These are phyloP conservation scores for Globisporangium carolinianum DNA, from an alignment of 352 stramenopile genomes.

Conservation along the genomic window DNA sequence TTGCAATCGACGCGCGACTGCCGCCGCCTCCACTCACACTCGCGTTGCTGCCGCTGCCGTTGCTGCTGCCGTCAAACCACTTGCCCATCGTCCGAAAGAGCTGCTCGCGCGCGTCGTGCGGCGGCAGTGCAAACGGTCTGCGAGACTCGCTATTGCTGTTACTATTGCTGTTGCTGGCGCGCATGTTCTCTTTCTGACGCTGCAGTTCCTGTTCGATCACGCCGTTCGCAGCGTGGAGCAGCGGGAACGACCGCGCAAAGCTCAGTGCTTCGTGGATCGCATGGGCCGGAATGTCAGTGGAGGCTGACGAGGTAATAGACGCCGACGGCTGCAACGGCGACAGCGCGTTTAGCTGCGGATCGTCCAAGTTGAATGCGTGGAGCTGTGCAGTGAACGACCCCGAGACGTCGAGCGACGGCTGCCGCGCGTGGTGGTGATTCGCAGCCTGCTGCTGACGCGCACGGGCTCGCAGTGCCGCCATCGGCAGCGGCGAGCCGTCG, in stretches of 20 bases:
- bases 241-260: constrained; percentile 30
- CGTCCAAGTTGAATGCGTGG: constrained; percentile 5
- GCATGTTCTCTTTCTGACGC: constrained; percentile 4
- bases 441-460: background rate
- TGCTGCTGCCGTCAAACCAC: constrained; percentile 21
- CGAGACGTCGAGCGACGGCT: constrained; percentile 4
- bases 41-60: constrained; percentile 3
- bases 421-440: background rate
- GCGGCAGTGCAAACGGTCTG: background rate
- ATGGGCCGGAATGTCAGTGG: background rate
- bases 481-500: background rate
- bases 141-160: background rate
- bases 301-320: too few relatives aligned
- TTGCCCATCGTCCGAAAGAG: constrained; percentile 54
- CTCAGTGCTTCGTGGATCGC: constrained; percentile 11
- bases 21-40: background rate
- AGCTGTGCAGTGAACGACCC: constrained; percentile 2
- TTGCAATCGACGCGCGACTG: constrained; percentile 8
- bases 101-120: constrained; percentile 23
- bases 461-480: background rate
- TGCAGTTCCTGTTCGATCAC: constrained; percentile 6
- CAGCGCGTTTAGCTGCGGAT: background rate
- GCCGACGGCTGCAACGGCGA: too few relatives aligned
- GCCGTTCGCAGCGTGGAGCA: constrained; percentile 26
- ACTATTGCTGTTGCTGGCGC: background rate